These are phyloP conservation scores for Saccharomycopsis phalli DNA, from an alignment of 1,139 yeast species.

Conservation along the genomic window DNA sequence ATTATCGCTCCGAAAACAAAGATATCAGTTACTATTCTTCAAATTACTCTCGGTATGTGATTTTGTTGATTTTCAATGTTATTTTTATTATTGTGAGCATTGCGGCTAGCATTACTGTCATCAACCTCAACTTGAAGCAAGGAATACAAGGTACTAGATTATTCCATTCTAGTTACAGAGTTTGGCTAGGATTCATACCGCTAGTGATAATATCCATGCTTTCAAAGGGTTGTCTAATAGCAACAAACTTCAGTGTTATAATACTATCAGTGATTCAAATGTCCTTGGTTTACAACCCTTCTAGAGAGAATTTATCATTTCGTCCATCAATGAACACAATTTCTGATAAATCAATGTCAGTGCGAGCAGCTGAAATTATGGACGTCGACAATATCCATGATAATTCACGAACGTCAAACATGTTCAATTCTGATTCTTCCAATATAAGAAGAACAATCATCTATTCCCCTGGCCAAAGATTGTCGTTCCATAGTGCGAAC, in stretches of 20 bases:
- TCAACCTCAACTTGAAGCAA: not conserved
- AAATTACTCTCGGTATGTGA: not conserved
- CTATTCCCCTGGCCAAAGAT: not conserved
- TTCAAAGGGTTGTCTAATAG: conserved; percentile 4
- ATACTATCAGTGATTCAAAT: not conserved
- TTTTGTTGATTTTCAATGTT: not conserved
- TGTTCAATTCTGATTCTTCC: not conserved
- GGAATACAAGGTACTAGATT: not conserved
- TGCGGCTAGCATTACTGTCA: conserved; percentile 3
- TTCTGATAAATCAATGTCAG: too few relatives aligned
- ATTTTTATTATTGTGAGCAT: conserved; percentile 1
- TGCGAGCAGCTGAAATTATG: too few relatives aligned
- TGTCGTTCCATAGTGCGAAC: conserved; percentile 16
- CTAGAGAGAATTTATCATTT: not conserved
- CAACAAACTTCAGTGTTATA: not conserved
- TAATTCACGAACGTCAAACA: not conserved
- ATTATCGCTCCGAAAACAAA: not conserved
- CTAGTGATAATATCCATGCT: conserved; percentile 1
- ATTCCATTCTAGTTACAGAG: not conserved
- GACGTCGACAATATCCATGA: too few relatives aligned
- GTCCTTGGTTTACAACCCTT: too few relatives aligned
- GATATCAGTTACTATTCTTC: conserved; percentile 4
- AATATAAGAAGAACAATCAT: not conserved
- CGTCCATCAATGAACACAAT: too few relatives aligned
- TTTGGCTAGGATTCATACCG: conserved; percentile 1